phyloP scores from a whole-genome alignment of 139 green algal species.

The Micromonas pusilla region DNA sequence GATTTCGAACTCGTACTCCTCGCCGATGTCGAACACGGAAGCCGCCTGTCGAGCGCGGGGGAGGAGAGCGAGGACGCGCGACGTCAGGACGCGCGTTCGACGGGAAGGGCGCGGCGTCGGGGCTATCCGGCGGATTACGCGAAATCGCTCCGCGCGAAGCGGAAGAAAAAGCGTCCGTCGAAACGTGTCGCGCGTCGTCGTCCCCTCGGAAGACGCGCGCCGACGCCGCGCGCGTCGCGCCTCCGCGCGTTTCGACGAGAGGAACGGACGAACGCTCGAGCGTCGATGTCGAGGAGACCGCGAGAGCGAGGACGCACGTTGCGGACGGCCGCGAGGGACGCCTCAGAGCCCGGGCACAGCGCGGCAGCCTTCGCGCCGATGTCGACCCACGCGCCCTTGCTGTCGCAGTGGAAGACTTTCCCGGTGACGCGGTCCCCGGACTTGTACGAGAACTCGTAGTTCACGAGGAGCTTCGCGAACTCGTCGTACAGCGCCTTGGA shows the following conservation, averaged over 20 bases:
- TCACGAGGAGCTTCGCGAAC: constrained; percentile 46
- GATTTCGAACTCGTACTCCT: constrained; percentile 77
- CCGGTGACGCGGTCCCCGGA: constrained; percentile 62
- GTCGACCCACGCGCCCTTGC: constrained; percentile 83
- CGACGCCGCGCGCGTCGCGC: no score
- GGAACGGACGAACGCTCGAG: no score
- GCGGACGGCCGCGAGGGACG: constrained; percentile 49
- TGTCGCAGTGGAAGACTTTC: constrained; percentile 67
- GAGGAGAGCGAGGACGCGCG: not conserved
- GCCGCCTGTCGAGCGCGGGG: not conserved
- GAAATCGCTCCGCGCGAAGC: no score
- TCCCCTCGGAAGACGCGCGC: no score
- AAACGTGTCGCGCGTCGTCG: no score
- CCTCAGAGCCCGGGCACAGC: constrained; percentile 69
- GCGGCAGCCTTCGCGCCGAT: constrained; percentile 84
- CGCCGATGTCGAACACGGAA: constrained; percentile 36
- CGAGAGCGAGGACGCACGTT: not conserved
- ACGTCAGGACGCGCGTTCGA: constrained; percentile 16
- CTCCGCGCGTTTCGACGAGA: not conserved
- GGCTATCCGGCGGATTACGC: no score
- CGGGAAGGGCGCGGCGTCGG: no score
- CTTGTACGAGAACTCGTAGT: constrained; percentile 46
- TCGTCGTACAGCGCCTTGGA: constrained; percentile 25
- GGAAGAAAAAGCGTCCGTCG: no score
- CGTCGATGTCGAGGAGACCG: no score